Percentiles rank a stretch among this genome's conserved stretches.
Conservation (phyloP, 805 yeast genomes). For the Scheffersomyces ergatensis region DNA sequence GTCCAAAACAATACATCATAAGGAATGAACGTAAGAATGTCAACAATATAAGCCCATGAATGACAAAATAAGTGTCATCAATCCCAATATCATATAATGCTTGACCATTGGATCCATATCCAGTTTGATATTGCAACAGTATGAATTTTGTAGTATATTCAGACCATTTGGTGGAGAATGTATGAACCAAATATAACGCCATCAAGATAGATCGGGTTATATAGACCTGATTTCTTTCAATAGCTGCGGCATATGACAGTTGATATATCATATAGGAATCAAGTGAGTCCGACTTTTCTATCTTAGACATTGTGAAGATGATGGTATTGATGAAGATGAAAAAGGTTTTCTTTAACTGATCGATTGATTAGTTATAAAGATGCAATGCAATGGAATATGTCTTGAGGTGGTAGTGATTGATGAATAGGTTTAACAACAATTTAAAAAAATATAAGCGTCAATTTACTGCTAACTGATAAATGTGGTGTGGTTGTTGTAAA, state of each 20-base stretch:
- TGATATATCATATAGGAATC: slow-evolving; percentile 10
- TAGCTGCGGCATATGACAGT: slow-evolving; percentile 19
- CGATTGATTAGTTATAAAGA: too few relatives aligned
- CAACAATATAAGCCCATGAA: slow-evolving; percentile 53
- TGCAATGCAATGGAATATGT: too few relatives aligned
- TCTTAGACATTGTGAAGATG: too few relatives aligned
- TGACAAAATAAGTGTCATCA: slow-evolving; percentile 54
- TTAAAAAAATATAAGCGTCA: too few relatives aligned
- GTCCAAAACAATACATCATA: slow-evolving; percentile 57
- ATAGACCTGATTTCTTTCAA: slow-evolving; percentile 37
- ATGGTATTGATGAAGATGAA: too few relatives aligned
- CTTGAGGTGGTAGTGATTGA: too few relatives aligned
- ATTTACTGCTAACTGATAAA: too few relatives aligned
- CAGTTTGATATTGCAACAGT: slow-evolving; percentile 27
- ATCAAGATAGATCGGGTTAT: slow-evolving; percentile 27
- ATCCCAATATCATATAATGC: slow-evolving; percentile 51
- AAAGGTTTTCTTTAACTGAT: too few relatives aligned
- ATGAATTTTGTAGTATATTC: slow-evolving; percentile 33
- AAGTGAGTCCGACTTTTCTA: too few relatives aligned
- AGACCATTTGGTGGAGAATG: slow-evolving; percentile 17
- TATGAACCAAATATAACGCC: slow-evolving; percentile 23
- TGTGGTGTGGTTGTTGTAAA: too few relatives aligned
- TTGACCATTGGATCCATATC: slow-evolving; percentile 10
- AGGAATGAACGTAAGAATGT: slow-evolving; percentile 58
- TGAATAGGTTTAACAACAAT: too few relatives aligned